Conservation (phyloP, 805 yeast genomes). For the Cyberlindnera misumaiensis region DNA sequence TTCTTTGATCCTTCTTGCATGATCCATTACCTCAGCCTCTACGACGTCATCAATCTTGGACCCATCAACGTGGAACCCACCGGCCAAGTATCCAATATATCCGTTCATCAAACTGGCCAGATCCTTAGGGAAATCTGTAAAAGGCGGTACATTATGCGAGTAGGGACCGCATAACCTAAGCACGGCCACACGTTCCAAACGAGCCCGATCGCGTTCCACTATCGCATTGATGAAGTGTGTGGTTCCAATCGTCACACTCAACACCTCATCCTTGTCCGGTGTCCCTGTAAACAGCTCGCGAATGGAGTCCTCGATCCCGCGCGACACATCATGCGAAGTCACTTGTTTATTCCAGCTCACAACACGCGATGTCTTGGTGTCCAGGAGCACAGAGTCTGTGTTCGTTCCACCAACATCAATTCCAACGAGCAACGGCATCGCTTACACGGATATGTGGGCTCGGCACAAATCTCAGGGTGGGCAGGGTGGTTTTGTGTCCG, state of each 20-base stretch:
- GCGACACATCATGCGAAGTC: conserved; percentile 38
- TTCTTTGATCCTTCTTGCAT: conserved; percentile 26
- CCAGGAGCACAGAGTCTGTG: conserved; percentile 40
- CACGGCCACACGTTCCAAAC: conserved; percentile 39
- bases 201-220: conserved; percentile 36
- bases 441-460: too few species aligned
- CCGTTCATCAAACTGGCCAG: conserved; percentile 30
- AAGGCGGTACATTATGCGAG: conserved; percentile 32
- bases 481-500: too few species aligned
- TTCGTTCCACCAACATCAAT: conserved; percentile 49
- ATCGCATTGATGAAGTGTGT: conserved; percentile 48
- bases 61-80: conserved; percentile 41
- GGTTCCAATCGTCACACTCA: conserved; percentile 43
- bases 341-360: conserved; percentile 36
- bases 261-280: conserved; percentile 25
- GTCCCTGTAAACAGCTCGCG: conserved; percentile 24
- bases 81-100: conserved; percentile 30
- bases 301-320: conserved; percentile 35
- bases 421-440: conserved; percentile 28
- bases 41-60: conserved; percentile 28
- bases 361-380: conserved; percentile 26
- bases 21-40: conserved; percentile 25
- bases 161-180: conserved; percentile 40
- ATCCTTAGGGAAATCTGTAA: conserved; percentile 38
- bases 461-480: too few species aligned